Evolutionary conservation across 495 filamentous ascomycete genomes (phyloP).

Genomic region (Daldinia concentrica): DNA sequence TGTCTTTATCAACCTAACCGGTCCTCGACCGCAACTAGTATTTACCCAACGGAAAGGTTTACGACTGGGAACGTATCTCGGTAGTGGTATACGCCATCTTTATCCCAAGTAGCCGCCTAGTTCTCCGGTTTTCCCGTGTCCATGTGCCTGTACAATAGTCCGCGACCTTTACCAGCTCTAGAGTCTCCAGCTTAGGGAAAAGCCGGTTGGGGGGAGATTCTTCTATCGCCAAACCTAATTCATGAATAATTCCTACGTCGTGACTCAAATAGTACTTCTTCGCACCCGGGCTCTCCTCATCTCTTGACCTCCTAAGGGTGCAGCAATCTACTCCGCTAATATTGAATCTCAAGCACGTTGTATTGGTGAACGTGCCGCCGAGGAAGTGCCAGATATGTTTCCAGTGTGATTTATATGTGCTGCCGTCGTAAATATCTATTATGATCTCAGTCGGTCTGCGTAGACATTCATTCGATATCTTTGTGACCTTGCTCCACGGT

Average conservation of each 20-base stretch:
- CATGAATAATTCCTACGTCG: background rate
- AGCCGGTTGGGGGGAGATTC: background rate
- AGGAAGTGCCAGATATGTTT: slow-evolving; percentile 1
- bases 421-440: background rate
- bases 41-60: background rate
- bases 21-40: background rate
- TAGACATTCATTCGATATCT: background rate
- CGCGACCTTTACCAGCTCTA: background rate
- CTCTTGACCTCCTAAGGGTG: background rate
- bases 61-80: background rate
- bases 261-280: background rate
- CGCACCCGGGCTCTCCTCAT: background rate
- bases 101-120: background rate
- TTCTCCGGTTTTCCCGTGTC: background rate
- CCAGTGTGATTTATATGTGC: background rate
- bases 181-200: background rate
- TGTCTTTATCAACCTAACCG: background rate
- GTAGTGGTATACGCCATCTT: background rate
- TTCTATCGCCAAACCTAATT: background rate
- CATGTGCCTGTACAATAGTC: background rate
- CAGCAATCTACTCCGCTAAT: background rate
- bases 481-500: background rate
- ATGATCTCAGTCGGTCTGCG: background rate
- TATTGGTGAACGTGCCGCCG: background rate
- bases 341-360: background rate